These are phyloP conservation scores for Didymosphaeria variabile DNA, from an alignment of 2,329 filamentous ascomycete species.

Conservation along the genomic window DNA sequence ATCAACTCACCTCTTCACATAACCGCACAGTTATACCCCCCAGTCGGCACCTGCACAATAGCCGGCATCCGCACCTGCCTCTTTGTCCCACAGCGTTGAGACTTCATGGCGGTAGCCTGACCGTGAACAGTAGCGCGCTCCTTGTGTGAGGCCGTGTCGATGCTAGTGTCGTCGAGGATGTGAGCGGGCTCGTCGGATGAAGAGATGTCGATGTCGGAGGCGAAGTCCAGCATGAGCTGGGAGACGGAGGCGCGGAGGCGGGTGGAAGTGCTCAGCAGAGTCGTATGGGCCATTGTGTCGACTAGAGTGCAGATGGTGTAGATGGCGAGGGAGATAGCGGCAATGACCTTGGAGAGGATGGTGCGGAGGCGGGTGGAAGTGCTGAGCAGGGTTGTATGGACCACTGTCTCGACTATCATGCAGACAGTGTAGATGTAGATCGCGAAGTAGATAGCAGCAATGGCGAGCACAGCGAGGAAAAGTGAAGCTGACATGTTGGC, in stretches of 20 bases:
- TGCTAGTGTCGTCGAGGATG: too few species aligned
- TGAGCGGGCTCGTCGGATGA: too few species aligned
- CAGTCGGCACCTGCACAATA: conserved; percentile 10
- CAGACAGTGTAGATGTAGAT: background rate
- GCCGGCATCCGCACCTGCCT: background rate
- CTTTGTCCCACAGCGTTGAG: too few species aligned
- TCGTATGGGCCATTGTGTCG: too few species aligned
- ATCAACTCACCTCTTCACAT: conserved; percentile 9
- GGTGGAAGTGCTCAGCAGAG: background rate
- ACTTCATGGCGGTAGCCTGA: too few species aligned
- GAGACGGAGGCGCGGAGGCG: background rate
- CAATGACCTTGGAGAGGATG: background rate
- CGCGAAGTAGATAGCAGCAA: background rate
- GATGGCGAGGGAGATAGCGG: background rate
- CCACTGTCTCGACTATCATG: background rate
- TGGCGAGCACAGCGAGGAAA: too few species aligned
- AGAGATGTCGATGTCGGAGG: background rate
- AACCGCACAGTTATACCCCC: conserved; percentile 14
- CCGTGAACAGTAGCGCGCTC: too few species aligned
- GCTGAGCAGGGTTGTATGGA: too few species aligned
- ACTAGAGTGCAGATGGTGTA: background rate
- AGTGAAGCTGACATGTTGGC: background rate
- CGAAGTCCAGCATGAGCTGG: background rate
- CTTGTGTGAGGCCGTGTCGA: too few species aligned
- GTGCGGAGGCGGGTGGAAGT: background rate